Evolutionary conservation across 495 filamentous ascomycete genomes (phyloP), one percentile per base, ranked within the genome.

Genomic region (Hypoxylon lienhwacheense): DNA sequence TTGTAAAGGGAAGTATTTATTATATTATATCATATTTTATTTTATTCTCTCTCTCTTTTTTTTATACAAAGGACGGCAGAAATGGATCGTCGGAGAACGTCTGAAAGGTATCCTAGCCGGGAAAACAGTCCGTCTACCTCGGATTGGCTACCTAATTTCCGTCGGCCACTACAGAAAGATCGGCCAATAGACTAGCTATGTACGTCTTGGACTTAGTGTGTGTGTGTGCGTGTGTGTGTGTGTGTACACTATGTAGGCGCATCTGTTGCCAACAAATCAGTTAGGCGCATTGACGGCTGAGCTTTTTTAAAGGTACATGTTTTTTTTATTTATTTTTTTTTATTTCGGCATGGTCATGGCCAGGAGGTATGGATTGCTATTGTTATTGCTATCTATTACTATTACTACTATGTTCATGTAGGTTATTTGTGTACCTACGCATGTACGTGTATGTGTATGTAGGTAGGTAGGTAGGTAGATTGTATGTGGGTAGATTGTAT

Each of bases 261-360:
- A 61, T 61, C 42, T 46, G 41, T n/a, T 55, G 58, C 58, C 58
- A 61, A 56, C 58, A 56, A 61, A 61, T 61, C 57, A 52, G 29
- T n/a, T 61, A 61, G 25, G 44, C 52, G 52, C 58, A 56, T 56
- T 48, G 52, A 61, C 52, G 42, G 52, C 47, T 56, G 42, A 55
- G 43, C 44, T 59, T 59, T n/a, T n/a, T n/a, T n/a, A n/a, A n/a
- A n/a, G n/a, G n/a, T n/a, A n/a, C n/a, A n/a, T n/a, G n/a, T n/a
- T n/a, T n/a, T n/a, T n/a, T n/a, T n/a, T n/a, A n/a, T n/a, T n/a
- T n/a, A n/a, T n/a, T n/a, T n/a, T n/a, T n/a, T n/a, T n/a, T n/a
- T n/a, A n/a, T n/a, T n/a, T n/a, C n/a, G n/a, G n/a, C n/a, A n/a
- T n/a, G n/a, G n/a, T n/a, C n/a, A n/a, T n/a, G n/a, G n/a, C n/a